phyloP scores from a whole-genome alignment of 2,329 filamentous ascomycete genomes.

The Aspergillus chevalieri region DNA sequence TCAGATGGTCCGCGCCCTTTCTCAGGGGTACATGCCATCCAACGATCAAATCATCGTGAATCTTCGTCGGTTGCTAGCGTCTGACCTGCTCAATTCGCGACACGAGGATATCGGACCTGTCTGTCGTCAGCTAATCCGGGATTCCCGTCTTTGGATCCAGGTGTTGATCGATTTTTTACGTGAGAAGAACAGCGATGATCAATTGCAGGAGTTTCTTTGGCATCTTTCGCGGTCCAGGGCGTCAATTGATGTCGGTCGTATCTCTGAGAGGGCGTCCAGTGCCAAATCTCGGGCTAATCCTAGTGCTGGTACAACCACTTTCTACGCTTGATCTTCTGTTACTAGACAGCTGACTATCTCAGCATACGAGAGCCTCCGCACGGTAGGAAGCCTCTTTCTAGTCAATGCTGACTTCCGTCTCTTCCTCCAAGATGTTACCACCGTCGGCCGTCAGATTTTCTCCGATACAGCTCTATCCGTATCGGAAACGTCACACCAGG shows the following conservation, averaged over 20 bases:
- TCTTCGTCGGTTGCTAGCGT: constrained; percentile 69
- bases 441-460: constrained; percentile 76
- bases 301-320: constrained; percentile 52
- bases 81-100: constrained; percentile 71
- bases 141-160: constrained; percentile 65
- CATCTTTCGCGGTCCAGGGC: constrained; percentile 69
- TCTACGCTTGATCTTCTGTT: not conserved
- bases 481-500: constrained; percentile 67
- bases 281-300: constrained; percentile 65
- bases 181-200: constrained; percentile 76
- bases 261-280: constrained; percentile 55
- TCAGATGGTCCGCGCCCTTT: constrained; percentile 78
- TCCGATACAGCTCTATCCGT: constrained; percentile 76
- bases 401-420: constrained; percentile 87
- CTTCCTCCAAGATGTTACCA: constrained; percentile 73
- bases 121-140: constrained; percentile 66
- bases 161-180: constrained; percentile 75
- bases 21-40: constrained; percentile 84
- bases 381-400: constrained; percentile 74
- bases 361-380: constrained; percentile 77
- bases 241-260: constrained; percentile 59
- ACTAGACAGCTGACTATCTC: not conserved
- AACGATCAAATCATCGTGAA: constrained; percentile 78
- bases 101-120: constrained; percentile 70
- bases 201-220: constrained; percentile 91